phyloP scores from a whole-genome alignment of 129 eudicot genomes.

The Pittosporum tobira region DNA sequence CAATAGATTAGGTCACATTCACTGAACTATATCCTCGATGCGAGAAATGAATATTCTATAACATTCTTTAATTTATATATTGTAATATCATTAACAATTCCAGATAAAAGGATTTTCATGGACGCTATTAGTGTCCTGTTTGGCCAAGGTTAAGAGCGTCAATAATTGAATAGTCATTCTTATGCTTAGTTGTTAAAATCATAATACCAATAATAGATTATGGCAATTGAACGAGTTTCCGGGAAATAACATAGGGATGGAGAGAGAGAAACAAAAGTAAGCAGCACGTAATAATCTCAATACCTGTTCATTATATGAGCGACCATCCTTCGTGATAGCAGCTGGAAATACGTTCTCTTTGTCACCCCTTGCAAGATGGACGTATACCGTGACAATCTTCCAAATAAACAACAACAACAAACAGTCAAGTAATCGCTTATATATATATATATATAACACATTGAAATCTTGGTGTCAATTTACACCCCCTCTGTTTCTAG shows the following conservation, averaged over 20 bases:
- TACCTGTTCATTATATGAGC: slow-evolving; percentile 95
- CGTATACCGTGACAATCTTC: slow-evolving; percentile 87
- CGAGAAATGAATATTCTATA: background rate
- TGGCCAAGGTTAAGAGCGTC: too few species aligned
- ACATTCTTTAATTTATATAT: background rate
- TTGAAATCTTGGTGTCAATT: too few species aligned
- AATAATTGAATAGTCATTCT: too few species aligned
- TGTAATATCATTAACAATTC: too few species aligned
- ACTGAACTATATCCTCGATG: background rate
- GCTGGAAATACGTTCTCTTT: slow-evolving; percentile 67
- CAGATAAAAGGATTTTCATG: too few species aligned
- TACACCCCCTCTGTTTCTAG: background rate
- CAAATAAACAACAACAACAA: slow-evolving; percentile 9
- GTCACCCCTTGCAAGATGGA: slow-evolving; percentile 84
- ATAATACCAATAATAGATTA: background rate
- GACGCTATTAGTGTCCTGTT: too few species aligned
- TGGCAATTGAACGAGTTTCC: too few species aligned
- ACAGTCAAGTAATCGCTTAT: background rate
- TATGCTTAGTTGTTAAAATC: too few species aligned
- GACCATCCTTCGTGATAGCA: slow-evolving; percentile 89
- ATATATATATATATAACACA: too few species aligned
- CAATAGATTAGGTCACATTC: background rate
- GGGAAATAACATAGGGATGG: too few species aligned
- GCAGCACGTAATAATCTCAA: background rate
- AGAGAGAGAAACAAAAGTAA: background rate